phyloP scores from a whole-genome alignment of 2,329 filamentous ascomycete species.

The Juglanconis sp. region DNA sequence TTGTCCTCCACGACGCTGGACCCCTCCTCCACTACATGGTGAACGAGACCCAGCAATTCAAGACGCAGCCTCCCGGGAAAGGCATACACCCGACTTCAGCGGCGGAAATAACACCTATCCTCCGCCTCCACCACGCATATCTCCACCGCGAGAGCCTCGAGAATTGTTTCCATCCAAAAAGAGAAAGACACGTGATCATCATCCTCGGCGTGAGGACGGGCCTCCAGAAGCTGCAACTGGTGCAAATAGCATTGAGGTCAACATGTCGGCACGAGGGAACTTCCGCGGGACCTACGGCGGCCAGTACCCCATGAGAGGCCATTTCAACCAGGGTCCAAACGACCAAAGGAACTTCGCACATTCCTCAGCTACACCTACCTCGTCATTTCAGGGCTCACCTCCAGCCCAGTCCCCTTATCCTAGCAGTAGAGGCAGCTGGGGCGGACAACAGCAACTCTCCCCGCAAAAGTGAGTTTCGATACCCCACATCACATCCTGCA shows the following conservation, averaged over 20 bases:
- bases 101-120: conserved; percentile 4
- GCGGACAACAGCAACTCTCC: conserved; percentile 33
- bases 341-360: conserved; percentile 37
- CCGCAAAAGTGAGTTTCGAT: conserved; percentile 38
- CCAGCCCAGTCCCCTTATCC: conserved; percentile 41
- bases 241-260: conserved; percentile 49
- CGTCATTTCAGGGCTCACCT: conserved; percentile 44
- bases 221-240: conserved; percentile 39
- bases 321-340: conserved; percentile 28
- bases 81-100: conserved; percentile 18
- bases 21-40: conserved; percentile 1
- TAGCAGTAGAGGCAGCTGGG: conserved; percentile 37
- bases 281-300: conserved; percentile 40
- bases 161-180: conserved; percentile 20
- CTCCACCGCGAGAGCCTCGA: conserved; percentile 10
- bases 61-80: conserved; percentile 22
- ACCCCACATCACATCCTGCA: neutral
- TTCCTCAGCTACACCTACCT: conserved; percentile 39
- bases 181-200: conserved; percentile 30
- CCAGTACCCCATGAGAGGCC: conserved; percentile 35
- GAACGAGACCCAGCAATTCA: conserved; percentile 23
- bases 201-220: conserved; percentile 16
- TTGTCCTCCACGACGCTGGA: conserved; percentile 7
- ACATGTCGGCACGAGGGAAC: conserved; percentile 43
- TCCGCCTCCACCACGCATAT: conserved; percentile 8